Evolutionary conservation across 306 rosid genomes (phyloP).

Genomic region (Benincasa hispida): DNA sequence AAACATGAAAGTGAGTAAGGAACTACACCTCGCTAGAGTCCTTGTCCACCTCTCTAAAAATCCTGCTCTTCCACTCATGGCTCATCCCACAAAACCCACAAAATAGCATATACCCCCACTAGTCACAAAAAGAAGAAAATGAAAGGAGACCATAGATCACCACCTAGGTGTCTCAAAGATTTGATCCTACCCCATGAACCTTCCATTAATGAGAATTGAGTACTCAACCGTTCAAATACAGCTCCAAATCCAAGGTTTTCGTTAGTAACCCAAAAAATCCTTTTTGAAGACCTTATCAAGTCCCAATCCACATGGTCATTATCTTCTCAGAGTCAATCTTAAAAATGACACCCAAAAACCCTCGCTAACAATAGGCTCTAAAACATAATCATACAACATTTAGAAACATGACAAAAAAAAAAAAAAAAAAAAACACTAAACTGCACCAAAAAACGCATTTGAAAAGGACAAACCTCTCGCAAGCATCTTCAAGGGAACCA

Average conservation of each 20-base stretch:
- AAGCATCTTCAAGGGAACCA: constrained; percentile 82
- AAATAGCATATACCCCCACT: no score
- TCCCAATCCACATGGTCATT: neutral
- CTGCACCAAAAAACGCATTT: neutral
- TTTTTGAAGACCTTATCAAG: neutral
- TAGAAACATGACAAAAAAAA: neutral
- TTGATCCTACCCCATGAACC: no score
- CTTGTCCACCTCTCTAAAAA: no score
- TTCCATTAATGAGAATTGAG: neutral
- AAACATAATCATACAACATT: neutral
- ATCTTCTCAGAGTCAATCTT: no score
- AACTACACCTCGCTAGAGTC: no score
- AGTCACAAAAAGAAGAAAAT: no score
- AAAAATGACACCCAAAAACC: neutral
- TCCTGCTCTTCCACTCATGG: no score
- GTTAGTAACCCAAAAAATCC: neutral
- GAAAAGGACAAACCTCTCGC: constrained; percentile 46
- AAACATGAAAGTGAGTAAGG: no score
- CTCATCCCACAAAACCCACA: no score
- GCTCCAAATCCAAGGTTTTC: neutral
- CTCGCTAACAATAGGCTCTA: neutral
- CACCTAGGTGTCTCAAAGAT: no score
- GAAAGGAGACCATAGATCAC: no score
- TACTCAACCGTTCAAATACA: neutral
- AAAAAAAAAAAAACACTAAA: no score